phyloP scores from a whole-genome alignment of 371 early-diverging fungal species.

The Syncephalastrum racemosum region DNA sequence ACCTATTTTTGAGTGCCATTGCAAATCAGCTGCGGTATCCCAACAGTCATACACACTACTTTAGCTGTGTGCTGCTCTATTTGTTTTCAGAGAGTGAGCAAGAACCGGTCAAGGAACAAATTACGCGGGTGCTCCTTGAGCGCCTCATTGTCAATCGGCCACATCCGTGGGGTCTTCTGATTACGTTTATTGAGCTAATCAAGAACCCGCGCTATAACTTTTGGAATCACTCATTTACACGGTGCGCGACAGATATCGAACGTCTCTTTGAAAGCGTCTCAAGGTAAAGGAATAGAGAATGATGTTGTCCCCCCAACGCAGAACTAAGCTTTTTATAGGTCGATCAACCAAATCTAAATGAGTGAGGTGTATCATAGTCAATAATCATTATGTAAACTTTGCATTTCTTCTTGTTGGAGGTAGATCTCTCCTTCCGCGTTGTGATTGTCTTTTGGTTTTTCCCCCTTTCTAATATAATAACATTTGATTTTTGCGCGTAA shows the following conservation, averaged over 20 bases:
- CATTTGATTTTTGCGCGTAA: not conserved
- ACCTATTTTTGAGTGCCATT: conserved; percentile 86
- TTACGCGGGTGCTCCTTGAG: conserved; percentile 93
- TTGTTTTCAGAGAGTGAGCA: conserved; percentile 84
- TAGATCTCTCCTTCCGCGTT: not conserved
- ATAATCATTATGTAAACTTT: conserved; percentile 9
- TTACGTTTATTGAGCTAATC: conserved; percentile 96
- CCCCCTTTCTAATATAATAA: conserved; percentile 1
- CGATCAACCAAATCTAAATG: conserved; percentile 17
- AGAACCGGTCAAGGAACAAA: conserved; percentile 91
- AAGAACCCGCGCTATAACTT: conserved; percentile 90
- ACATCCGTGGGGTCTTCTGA: conserved; percentile 96
- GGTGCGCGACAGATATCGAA: conserved; percentile 74
- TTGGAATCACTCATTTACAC: conserved; percentile 82
- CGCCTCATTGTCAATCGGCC: conserved; percentile 95
- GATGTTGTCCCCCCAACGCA: not conserved
- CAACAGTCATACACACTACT: conserved; percentile 95
- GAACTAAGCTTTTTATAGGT: conserved; percentile 3
- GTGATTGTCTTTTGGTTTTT: conserved; percentile 5
- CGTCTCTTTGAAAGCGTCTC: conserved; percentile 74
- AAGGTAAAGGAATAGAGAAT: conserved; percentile 34
- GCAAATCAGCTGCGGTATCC: conserved; percentile 98
- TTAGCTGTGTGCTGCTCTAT: conserved; percentile 82
- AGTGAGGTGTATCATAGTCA: conserved; percentile 8
- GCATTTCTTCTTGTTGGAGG: not conserved